A percentile compares a stretch with the other conserved stretches of the same genome.
Evolutionary conservation across 2,329 filamentous ascomycete genomes (phyloP).

Genomic region (Claviceps purpurea): DNA sequence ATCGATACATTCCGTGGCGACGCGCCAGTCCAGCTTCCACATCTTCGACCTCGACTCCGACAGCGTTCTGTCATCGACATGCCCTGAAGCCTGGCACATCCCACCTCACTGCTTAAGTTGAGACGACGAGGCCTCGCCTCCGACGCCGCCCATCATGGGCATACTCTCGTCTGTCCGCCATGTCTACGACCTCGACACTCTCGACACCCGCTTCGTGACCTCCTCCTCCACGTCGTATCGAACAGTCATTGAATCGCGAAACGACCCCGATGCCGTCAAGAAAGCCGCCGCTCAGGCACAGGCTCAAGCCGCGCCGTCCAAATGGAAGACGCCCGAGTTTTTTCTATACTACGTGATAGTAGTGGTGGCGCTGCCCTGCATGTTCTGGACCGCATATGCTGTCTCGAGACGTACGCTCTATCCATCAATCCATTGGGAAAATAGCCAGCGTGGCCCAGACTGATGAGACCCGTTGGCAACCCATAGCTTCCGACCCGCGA

Average conservation of each 20-base stretch:
- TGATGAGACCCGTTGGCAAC: neutral
- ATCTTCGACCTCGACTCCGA: no score
- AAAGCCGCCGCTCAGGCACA: constrained; percentile 21
- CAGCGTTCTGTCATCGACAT: no score
- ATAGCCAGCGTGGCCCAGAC: neutral
- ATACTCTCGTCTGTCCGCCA: constrained; percentile 28
- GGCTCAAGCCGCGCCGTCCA: constrained; percentile 42
- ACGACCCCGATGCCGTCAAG: constrained; percentile 24
- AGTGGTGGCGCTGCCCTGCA: constrained; percentile 54
- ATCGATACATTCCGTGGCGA: no score
- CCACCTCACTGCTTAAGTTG: no score
- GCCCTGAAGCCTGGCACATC: no score
- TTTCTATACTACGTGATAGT: constrained; percentile 66
- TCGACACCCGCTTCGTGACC: constrained; percentile 51
- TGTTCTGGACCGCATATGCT: constrained; percentile 82
- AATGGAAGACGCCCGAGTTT: constrained; percentile 83
- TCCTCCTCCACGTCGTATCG: constrained; percentile 56
- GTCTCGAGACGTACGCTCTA: constrained; percentile 60
- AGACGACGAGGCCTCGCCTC: neutral
- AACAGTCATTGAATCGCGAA: constrained; percentile 37
- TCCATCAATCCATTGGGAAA: neutral
- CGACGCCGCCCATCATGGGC: constrained; percentile 23
- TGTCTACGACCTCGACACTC: constrained; percentile 52
- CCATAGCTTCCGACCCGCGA: constrained; percentile 61
- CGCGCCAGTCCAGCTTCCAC: no score